Percentiles rank a stretch among this genome's conserved stretches.
Conservation (phyloP, 768 basidiomycete genomes). For the Suillus fuscotomentosus region DNA sequence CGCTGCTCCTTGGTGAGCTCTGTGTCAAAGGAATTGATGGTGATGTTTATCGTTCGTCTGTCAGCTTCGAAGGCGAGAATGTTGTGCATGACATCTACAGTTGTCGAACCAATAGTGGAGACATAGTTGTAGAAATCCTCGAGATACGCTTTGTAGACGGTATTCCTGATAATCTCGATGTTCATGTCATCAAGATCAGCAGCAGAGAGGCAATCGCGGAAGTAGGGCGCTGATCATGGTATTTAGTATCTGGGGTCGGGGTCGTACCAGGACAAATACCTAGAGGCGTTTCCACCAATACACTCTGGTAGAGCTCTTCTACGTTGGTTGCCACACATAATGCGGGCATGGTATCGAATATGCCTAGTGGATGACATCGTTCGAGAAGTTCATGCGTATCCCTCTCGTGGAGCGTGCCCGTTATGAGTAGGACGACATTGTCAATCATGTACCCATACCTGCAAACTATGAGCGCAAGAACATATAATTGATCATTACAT, state of each 20-base stretch:
- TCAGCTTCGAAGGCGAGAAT: slow-evolving; percentile 97
- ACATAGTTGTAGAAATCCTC: slow-evolving; percentile 94
- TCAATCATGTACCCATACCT: slow-evolving; percentile 99
- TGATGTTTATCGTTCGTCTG: slow-evolving; percentile 95
- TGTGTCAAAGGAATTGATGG: slow-evolving; percentile 97
- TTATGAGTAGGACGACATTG: slow-evolving; percentile 96
- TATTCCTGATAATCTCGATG: slow-evolving; percentile 99
- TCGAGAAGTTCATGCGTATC: slow-evolving; percentile 97
- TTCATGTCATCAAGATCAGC: slow-evolving; percentile 97
- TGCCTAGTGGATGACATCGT: slow-evolving; percentile 94
- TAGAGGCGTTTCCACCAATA: slow-evolving; percentile 95
- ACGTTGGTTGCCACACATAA: slow-evolving; percentile 99
- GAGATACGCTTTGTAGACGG: slow-evolving; percentile 97
- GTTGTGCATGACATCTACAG: slow-evolving; percentile 86
- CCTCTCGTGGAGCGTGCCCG: slow-evolving; percentile 94
- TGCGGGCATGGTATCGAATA: slow-evolving; percentile 98
- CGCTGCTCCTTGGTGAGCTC: slow-evolving; percentile 94
- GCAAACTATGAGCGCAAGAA: slow-evolving; percentile 12
- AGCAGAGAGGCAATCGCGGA: slow-evolving; percentile 92
- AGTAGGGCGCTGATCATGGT: slow-evolving; percentile 74
- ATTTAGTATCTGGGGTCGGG: slow-evolving; percentile 4
- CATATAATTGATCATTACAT: slow-evolving; percentile 32
- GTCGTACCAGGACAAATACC: slow-evolving; percentile 51
- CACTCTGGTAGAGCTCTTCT: slow-evolving; percentile 95
- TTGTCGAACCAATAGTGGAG: slow-evolving; percentile 76